Base-by-base conservation (phyloP, 495 filamentous ascomycete genomes). In the Collariella sp. region DNA sequence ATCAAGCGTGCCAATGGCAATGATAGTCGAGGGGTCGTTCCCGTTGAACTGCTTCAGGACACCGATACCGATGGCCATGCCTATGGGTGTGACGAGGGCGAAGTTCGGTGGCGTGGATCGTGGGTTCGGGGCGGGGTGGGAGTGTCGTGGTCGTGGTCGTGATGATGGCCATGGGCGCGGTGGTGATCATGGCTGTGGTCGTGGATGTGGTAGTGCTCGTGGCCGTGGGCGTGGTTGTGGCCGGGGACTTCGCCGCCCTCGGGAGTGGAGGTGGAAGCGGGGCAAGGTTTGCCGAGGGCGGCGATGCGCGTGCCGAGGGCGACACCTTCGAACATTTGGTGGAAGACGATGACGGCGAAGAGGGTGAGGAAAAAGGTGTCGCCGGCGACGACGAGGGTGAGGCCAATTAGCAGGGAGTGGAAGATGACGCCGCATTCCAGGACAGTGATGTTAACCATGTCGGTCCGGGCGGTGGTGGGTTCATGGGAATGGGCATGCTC, bases 291-390 rank as follows among this genome's bases (percentile, higher is more conserved):
- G 29, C 68, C 65, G 22, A 86, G 72, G 0, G 77, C 76, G 3
- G 84, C 82, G 54, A 89, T 88, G 29, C 84, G 80, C 5, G 85
- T 79, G 15, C 87, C 85, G 10, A 89, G 78, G 18, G 86, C 86
- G 50, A 89, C 75, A 18, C 87, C 86, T 70, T 91, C 87, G 50
- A 91, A 89, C 62, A 85, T 84, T 62, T 91, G 81, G 57, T 82
- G 81, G 67, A 84, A 83, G 46, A 81, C 59, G 46, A 84, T 80
- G 38, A 82, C 81, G 34, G 75, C 62, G 54, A 80, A 76, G 29
- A 84, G 75, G 7, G 75, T 77, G 40, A 70, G 63, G 69, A 83
- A 83, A 60, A 71, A 74, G 26, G 67, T 72, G 64, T 83, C 79
- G 22, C 70, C 76, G 2, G 79, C 71, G 9, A 84, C 78, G 18